phyloP scores from a whole-genome alignment of 1,284 basidiomycete genomes.

The Pascua guehoae region DNA sequence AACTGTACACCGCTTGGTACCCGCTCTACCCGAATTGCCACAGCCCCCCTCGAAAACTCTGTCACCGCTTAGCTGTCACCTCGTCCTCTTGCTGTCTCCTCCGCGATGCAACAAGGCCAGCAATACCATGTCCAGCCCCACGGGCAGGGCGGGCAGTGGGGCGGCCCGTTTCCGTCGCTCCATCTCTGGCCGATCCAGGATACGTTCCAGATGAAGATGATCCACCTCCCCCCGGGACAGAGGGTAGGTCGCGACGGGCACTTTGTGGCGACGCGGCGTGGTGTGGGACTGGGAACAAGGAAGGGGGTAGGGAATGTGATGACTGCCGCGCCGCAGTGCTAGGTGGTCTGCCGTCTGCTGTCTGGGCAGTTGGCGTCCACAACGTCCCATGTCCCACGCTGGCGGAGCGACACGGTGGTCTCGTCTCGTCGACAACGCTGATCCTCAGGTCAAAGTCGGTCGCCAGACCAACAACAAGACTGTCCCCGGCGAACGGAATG shows the following conservation, averaged over 20 bases:
- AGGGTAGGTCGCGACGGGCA: constrained; percentile 21
- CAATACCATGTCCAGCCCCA: constrained; percentile 1
- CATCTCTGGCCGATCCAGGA: constrained; percentile 95
- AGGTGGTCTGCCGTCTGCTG: too few species aligned
- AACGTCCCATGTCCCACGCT: neutral
- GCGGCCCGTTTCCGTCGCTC: constrained; percentile 54
- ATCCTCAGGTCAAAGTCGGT: constrained; percentile 76
- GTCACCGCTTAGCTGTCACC: too few species aligned
- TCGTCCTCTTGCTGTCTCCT: too few species aligned
- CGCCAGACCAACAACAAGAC: constrained; percentile 96
- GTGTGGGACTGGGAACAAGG: too few species aligned
- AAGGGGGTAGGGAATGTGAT: too few species aligned
- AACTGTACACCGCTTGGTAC: too few species aligned
- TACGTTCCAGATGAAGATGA: constrained; percentile 93
- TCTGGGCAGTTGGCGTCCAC: too few species aligned
- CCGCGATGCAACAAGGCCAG: constrained; percentile 6
- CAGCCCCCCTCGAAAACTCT: too few species aligned
- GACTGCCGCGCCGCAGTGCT: neutral
- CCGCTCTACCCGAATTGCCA: too few species aligned
- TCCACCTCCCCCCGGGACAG: constrained; percentile 64
- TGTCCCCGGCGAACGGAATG: constrained; percentile 88
- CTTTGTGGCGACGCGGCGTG: too few species aligned
- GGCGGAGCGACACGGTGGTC: too few species aligned
- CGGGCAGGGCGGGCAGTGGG: constrained; percentile 29
- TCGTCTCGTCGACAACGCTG: neutral